Percentiles rank a stretch among this genome's conserved stretches.
Conservation (phyloP, 2,329 filamentous ascomycete genomes). For the Trichoderma breve region DNA sequence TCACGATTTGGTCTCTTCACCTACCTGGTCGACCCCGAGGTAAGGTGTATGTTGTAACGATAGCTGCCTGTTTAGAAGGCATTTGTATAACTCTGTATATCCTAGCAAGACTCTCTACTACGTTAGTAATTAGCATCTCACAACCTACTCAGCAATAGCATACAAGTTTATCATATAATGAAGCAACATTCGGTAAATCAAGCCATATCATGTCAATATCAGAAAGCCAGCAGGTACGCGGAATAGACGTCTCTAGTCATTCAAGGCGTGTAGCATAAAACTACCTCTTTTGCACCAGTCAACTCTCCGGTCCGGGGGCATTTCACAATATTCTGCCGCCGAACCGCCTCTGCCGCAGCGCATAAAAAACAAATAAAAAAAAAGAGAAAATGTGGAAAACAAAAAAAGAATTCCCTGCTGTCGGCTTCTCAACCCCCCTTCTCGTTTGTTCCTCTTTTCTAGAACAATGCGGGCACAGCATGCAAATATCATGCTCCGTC, state of each 20-base stretch:
- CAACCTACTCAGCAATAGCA: not conserved
- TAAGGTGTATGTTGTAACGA: not conserved
- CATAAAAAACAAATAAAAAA: not conserved
- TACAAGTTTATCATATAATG: not conserved
- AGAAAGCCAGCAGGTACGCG: not conserved
- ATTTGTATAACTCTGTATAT: constrained; percentile 13
- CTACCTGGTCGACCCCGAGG: not conserved
- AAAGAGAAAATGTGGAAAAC: constrained; percentile 14
- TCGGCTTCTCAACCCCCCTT: not conserved
- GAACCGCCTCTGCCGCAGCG: constrained; percentile 27
- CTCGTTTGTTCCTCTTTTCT: not conserved
- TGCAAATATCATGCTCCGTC: no score
- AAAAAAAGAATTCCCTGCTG: not conserved
- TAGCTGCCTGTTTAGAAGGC: not conserved
- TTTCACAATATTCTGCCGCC: constrained; percentile 65
- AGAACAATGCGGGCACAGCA: no score
- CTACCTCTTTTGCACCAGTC: not conserved
- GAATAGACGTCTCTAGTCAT: not conserved
- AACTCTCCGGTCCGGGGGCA: constrained; percentile 37
- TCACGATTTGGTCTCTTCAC: not conserved
- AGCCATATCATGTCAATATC: not conserved
- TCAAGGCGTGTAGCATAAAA: not conserved
- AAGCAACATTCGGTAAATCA: not conserved
- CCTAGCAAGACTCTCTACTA: constrained; percentile 13
- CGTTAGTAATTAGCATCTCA: not conserved